Conservation (phyloP, 306 rosid genomes). For the barrel medic (Medicago truncatula) region DNA sequence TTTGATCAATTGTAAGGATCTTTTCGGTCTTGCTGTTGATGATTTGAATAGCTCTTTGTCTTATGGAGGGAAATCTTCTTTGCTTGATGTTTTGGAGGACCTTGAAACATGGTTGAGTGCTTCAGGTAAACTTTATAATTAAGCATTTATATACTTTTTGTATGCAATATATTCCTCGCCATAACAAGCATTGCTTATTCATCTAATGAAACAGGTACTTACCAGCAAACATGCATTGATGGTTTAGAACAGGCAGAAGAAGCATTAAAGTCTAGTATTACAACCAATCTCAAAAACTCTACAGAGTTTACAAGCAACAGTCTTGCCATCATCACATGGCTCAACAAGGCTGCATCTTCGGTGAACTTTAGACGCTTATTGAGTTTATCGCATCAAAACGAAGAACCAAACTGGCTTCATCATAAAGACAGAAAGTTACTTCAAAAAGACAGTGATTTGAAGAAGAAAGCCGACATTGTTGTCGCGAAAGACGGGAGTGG, state of each 20-base stretch:
- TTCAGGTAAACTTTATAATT: slow-evolving; percentile 49
- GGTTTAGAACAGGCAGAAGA: slow-evolving; percentile 53
- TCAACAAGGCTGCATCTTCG: slow-evolving; percentile 45
- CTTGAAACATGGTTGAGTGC: slow-evolving; percentile 80
- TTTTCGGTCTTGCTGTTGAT: slow-evolving; percentile 65
- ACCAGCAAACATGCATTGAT: slow-evolving; percentile 74
- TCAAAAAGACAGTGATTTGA: slow-evolving; percentile 23
- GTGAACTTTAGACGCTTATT: slow-evolving; percentile 47
- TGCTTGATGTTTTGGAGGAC: slow-evolving; percentile 59
- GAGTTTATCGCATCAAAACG: not conserved
- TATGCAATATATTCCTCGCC: too few relatives aligned
- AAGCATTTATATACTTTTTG: too few relatives aligned
- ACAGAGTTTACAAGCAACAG: slow-evolving; percentile 77
- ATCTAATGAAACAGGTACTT: slow-evolving; percentile 53
- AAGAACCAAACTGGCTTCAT: slow-evolving; percentile 43
- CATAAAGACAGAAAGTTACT: slow-evolving; percentile 43
- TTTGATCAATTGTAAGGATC: slow-evolving; percentile 60
- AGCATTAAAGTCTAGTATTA: slow-evolving; percentile 20
- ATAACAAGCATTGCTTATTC: too few relatives aligned
- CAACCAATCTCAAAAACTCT: slow-evolving; percentile 55
- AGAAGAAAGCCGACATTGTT: slow-evolving; percentile 43
- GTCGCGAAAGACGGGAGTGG: slow-evolving; percentile 66
- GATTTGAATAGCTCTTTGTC: slow-evolving; percentile 60
- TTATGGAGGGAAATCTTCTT: slow-evolving; percentile 42
- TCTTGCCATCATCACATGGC: slow-evolving; percentile 74